These are phyloP conservation scores for Paracoccidioides brasiliensis DNA, from an alignment of 2,329 filamentous ascomycete species.

Conservation along the genomic window DNA sequence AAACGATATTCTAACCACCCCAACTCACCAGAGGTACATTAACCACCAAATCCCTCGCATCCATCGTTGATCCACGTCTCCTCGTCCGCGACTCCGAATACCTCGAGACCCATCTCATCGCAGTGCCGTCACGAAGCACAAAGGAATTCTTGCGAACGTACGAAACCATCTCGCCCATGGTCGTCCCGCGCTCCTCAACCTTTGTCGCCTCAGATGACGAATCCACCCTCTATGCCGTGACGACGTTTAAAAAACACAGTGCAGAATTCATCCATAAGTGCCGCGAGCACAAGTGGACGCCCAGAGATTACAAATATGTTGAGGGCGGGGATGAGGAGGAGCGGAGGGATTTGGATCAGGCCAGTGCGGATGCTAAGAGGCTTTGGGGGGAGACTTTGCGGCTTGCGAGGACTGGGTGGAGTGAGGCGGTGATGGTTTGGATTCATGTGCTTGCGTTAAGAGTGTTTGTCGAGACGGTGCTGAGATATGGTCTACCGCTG, in stretches of 20 bases:
- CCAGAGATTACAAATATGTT: slow-evolving; percentile 84
- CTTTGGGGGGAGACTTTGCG: slow-evolving; percentile 84
- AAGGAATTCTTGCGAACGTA: slow-evolving; percentile 86
- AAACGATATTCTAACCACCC: neutral
- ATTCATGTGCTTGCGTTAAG: slow-evolving; percentile 79
- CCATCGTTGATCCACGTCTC: slow-evolving; percentile 67
- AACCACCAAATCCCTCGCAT: slow-evolving; percentile 81
- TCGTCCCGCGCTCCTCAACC: slow-evolving; percentile 75
- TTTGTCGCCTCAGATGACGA: slow-evolving; percentile 78
- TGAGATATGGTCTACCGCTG: slow-evolving; percentile 83
- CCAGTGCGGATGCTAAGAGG: slow-evolving; percentile 75
- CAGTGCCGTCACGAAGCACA: slow-evolving; percentile 63
- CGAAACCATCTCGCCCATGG: slow-evolving; percentile 79
- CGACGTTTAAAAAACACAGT: slow-evolving; percentile 83
- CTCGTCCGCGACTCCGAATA: slow-evolving; percentile 88
- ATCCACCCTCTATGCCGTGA: slow-evolving; percentile 76
- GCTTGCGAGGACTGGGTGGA: slow-evolving; percentile 82
- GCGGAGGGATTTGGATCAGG: slow-evolving; percentile 67
- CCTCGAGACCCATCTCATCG: slow-evolving; percentile 87
- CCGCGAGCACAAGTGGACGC: slow-evolving; percentile 86
- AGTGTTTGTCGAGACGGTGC: slow-evolving; percentile 95
- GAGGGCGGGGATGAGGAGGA: slow-evolving; percentile 85
- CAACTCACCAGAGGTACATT: slow-evolving; percentile 60
- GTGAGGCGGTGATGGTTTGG: slow-evolving; percentile 92
- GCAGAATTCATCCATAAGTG: slow-evolving; percentile 83